Conservation (phyloP, 1,139 yeast species). For the Taphrina communis region DNA sequence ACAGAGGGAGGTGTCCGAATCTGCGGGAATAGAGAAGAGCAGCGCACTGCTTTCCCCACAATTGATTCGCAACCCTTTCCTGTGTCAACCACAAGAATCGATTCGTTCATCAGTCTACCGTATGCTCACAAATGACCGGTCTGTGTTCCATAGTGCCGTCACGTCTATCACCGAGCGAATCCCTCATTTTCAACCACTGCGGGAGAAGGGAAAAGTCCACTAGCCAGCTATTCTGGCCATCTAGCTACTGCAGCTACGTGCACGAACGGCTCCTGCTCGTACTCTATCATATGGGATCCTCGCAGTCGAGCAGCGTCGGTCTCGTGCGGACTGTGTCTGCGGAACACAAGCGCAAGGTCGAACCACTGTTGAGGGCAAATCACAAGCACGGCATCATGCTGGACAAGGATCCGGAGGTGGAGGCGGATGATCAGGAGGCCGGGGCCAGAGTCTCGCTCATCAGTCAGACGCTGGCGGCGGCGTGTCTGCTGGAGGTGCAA, state of each 20-base stretch:
- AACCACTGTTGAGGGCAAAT: conserved; percentile 16
- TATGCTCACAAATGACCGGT: no score
- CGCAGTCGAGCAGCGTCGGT: neutral
- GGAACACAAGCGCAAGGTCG: conserved; percentile 21
- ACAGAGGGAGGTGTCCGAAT: no score
- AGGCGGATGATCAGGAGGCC: no score
- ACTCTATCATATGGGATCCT: neutral
- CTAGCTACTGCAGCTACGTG: neutral
- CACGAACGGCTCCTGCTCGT: neutral
- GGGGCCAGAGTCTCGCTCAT: neutral
- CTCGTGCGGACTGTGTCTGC: conserved; percentile 1
- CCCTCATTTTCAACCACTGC: neutral
- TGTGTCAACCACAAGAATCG: no score
- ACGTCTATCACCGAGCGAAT: neutral
- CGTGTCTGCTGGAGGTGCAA: conserved; percentile 18
- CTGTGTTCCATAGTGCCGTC: no score
- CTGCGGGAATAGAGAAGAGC: no score
- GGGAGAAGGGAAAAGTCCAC: no score
- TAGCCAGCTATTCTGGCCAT: no score
- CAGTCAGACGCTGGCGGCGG: conserved; percentile 24
- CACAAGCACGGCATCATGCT: conserved; percentile 15
- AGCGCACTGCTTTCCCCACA: no score
- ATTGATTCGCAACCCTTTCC: no score
- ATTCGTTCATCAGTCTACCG: no score
- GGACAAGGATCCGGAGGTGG: neutral